A percentile compares a stretch with the other conserved stretches of the same genome.
Conservation (phyloP, 228 moss, liverwort and hornwort genomes). For the Sphagnum fallax region DNA sequence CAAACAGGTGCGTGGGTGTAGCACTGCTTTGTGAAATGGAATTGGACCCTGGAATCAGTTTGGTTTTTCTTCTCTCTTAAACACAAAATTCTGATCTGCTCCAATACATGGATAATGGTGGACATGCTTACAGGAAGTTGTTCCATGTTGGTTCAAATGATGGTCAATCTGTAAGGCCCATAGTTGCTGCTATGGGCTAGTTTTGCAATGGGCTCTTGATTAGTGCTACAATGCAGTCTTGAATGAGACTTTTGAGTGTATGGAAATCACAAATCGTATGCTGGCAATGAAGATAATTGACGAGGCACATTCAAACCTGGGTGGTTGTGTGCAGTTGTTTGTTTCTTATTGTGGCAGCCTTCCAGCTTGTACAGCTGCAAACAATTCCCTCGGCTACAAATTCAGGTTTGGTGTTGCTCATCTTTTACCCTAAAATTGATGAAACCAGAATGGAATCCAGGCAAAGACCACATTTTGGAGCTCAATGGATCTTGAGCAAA, state of each 20-base stretch:
- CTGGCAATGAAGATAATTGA: constrained; percentile 99
- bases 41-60: constrained; percentile 90
- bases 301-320: constrained; percentile 47
- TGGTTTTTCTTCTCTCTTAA: constrained; percentile 8
- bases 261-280: constrained; percentile 61
- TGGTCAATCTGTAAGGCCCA: too few species aligned
- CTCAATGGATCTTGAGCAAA: not conserved
- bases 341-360: constrained; percentile 90
- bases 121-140: too few species aligned
- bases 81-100: too few species aligned
- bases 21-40: constrained; percentile 95
- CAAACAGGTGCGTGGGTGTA: constrained; percentile 55
- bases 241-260: too few species aligned
- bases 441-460: not conserved
- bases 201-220: too few species aligned
- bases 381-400: constrained; percentile 93
- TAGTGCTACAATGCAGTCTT: too few species aligned
- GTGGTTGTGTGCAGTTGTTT: constrained; percentile 71
- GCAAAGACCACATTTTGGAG: not conserved
- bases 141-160: too few species aligned
- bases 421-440: not conserved
- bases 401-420: constrained; percentile 48
- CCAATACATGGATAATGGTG: too few species aligned
- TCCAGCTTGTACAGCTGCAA: constrained; percentile 84
- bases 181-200: too few species aligned